Conservation (phyloP, 495 filamentous ascomycete species). For the Penicillium lagena region DNA sequence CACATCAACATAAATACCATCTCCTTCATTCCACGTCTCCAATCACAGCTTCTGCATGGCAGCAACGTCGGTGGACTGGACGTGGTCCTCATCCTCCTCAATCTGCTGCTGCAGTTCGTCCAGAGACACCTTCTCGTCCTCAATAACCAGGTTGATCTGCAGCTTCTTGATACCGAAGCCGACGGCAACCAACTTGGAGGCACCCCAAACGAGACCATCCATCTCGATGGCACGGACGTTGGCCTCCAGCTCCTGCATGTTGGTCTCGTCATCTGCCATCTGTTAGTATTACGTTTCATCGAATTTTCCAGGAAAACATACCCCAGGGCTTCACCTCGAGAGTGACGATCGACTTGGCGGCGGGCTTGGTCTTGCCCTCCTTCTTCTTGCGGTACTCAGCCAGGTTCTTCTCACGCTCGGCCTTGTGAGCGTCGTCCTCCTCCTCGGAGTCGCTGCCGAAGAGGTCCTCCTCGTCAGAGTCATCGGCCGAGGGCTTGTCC, state of each 20-base stretch:
- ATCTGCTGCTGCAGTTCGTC: slow-evolving; percentile 85
- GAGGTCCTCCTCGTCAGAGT: slow-evolving; percentile 77
- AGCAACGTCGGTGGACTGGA: slow-evolving; percentile 88
- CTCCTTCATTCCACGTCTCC: slow-evolving; percentile 28
- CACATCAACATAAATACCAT: slow-evolving; percentile 30
- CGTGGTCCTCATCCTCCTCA: slow-evolving; percentile 87
- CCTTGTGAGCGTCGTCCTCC: slow-evolving; percentile 74
- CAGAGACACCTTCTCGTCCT: slow-evolving; percentile 91
- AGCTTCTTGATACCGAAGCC: slow-evolving; percentile 99
- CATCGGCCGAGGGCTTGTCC: slow-evolving; percentile 64
- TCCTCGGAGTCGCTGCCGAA: slow-evolving; percentile 92
- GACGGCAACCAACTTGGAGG: slow-evolving; percentile 79
- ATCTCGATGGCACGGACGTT: slow-evolving; percentile 80
- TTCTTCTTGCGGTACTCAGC: slow-evolving; percentile 97
- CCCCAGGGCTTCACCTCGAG: slow-evolving; percentile 99
- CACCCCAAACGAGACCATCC: slow-evolving; percentile 96
- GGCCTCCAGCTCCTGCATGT: slow-evolving; percentile 74
- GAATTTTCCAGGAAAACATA: slow-evolving; percentile 39
- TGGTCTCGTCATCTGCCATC: slow-evolving; percentile 78
- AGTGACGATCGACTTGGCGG: slow-evolving; percentile 92
- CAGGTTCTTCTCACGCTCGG: slow-evolving; percentile 77
- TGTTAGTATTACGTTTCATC: slow-evolving; percentile 19
- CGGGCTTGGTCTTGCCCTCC: slow-evolving; percentile 80
- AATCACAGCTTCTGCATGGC: slow-evolving; percentile 91
- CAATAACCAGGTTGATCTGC: slow-evolving; percentile 95